phyloP scores from a whole-genome alignment of 2,329 filamentous ascomycete genomes.

The Ascocoryne sarcoides region DNA sequence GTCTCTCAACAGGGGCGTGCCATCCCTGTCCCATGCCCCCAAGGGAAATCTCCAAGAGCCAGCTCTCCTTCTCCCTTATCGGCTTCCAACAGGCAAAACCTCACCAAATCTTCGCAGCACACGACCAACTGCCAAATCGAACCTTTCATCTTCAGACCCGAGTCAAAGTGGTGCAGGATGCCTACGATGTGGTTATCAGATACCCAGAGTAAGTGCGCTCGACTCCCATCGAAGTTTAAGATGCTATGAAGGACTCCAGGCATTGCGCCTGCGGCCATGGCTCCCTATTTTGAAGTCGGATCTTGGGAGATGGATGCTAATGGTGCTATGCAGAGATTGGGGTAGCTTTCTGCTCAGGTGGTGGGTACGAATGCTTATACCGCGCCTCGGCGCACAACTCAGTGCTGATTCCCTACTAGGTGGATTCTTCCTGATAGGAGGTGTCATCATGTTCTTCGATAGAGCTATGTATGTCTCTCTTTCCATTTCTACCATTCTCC shows the following conservation, averaged over 20 bases:
- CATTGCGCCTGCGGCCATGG: no score
- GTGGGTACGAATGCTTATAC: slow-evolving; percentile 47
- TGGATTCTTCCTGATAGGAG: slow-evolving; percentile 88
- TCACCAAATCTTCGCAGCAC: no score
- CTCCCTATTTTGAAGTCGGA: no score
- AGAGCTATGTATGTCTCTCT: slow-evolving; percentile 66
- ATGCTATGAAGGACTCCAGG: neutral
- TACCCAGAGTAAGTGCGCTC: slow-evolving; percentile 67
- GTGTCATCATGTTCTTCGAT: slow-evolving; percentile 96
- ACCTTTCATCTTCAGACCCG: no score
- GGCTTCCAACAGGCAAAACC: no score
- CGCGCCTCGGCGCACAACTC: slow-evolving; percentile 8
- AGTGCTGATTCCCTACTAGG: slow-evolving; percentile 42
- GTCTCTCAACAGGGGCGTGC: no score
- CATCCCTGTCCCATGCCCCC: no score
- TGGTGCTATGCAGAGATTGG: slow-evolving; percentile 65
- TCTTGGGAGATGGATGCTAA: slow-evolving; percentile 25
- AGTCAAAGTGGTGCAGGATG: no score
- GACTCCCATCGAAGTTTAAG: neutral
- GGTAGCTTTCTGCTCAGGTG: slow-evolving; percentile 94
- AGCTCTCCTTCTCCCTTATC: no score
- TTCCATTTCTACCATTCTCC: slow-evolving; percentile 1
- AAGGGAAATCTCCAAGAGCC: no score
- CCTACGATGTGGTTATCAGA: slow-evolving; percentile 87
- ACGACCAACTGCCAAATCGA: no score